Conservation (phyloP, 2,329 filamentous ascomycete species). For the Monilinia vaccinii-corymbosi region DNA sequence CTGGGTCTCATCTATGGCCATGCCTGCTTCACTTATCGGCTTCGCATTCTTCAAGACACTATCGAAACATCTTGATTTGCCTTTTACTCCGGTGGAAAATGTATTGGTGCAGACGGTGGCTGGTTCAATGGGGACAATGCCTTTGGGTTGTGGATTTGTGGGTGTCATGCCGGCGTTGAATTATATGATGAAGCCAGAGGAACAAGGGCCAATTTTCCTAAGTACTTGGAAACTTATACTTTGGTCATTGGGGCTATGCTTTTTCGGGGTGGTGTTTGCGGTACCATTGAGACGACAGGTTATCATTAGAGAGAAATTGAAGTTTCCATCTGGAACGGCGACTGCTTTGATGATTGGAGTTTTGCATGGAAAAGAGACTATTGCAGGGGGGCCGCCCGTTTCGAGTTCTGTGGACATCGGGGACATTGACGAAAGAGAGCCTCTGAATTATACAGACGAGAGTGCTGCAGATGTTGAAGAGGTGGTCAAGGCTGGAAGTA, state of each 20-base stretch:
- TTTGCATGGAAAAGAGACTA: slow-evolving; percentile 56
- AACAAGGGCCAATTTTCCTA: slow-evolving; percentile 68
- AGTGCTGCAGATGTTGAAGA: slow-evolving; percentile 21
- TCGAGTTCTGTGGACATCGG: background rate
- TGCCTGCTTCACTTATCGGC: slow-evolving; percentile 89
- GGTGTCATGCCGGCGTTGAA: slow-evolving; percentile 90
- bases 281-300: slow-evolving; percentile 86
- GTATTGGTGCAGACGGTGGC: slow-evolving; percentile 94
- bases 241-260: slow-evolving; percentile 88
- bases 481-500: slow-evolving; percentile 19
- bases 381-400: slow-evolving; percentile 11
- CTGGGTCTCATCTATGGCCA: slow-evolving; percentile 83
- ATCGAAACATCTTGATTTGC: slow-evolving; percentile 60
- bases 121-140: slow-evolving; percentile 93
- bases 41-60: slow-evolving; percentile 87
- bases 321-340: slow-evolving; percentile 91
- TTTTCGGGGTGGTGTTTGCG: slow-evolving; percentile 95
- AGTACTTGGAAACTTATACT: slow-evolving; percentile 70
- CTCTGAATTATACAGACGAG: slow-evolving; percentile 6
- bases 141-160: slow-evolving; percentile 88
- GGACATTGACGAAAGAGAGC: background rate
- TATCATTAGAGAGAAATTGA: slow-evolving; percentile 83
- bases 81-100: slow-evolving; percentile 92
- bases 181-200: slow-evolving; percentile 67
- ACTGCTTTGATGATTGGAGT: slow-evolving; percentile 90